Conservation (phyloP, 2,329 filamentous ascomycete genomes). For the Setomelanomma holmii region DNA sequence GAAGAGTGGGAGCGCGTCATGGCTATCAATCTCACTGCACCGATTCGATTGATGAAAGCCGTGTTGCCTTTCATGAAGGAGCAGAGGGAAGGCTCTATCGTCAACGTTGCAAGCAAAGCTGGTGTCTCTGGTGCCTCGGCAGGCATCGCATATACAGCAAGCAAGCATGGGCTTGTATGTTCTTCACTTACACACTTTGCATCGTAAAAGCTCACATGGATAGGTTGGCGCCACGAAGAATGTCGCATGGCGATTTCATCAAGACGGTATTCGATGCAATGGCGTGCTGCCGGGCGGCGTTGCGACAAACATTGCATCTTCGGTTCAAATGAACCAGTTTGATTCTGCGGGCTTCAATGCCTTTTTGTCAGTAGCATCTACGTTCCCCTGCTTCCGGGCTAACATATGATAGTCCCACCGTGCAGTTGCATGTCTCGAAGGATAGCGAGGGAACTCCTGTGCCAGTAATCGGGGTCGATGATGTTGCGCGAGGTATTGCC, state of each 20-base stretch:
- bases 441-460: conserved; percentile 29
- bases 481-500: conserved; percentile 34
- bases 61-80: conserved; percentile 53
- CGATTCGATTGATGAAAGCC: conserved; percentile 55
- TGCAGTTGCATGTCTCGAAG: conserved; percentile 32
- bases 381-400: neutral
- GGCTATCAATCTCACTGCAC: conserved; percentile 53
- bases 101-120: conserved; percentile 49
- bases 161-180: conserved; percentile 53
- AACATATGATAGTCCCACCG: conserved; percentile 19
- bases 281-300: conserved; percentile 52
- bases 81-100: conserved; percentile 49
- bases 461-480: conserved; percentile 25
- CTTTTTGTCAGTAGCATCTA: conserved; percentile 25
- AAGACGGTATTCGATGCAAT: conserved; percentile 57
- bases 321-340: conserved; percentile 30
- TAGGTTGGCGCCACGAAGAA: conserved; percentile 57
- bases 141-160: conserved; percentile 56
- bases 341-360: conserved; percentile 26
- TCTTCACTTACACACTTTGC: neutral
- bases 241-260: conserved; percentile 55
- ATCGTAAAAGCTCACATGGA: neutral
- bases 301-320: conserved; percentile 26
- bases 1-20: conserved; percentile 52
- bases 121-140: conserved; percentile 48